A percentile compares a stretch with the other conserved stretches of the same genome.
Conservation (phyloP, 805 yeast species). For the Hanseniaspora guilliermondii region DNA sequence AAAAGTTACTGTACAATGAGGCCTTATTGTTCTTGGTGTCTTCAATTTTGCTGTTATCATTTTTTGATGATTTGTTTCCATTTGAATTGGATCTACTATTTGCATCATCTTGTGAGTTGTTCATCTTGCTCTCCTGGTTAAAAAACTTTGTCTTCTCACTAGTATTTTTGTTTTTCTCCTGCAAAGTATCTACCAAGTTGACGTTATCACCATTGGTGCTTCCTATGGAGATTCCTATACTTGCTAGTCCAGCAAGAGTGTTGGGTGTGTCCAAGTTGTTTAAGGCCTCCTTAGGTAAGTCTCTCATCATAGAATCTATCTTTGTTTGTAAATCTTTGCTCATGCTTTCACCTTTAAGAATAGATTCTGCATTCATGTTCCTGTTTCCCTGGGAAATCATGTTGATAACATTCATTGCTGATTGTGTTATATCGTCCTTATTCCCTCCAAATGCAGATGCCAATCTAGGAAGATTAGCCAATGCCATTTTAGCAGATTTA, state of each 20-base stretch:
- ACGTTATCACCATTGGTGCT: conserved; percentile 7
- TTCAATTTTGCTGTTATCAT: conserved; percentile 18
- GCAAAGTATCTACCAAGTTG: background rate
- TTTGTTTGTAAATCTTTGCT: background rate
- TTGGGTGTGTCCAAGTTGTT: conserved; percentile 1
- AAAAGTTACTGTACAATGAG: conserved; percentile 10
- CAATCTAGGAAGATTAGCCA: conserved; percentile 1
- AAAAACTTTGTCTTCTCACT: background rate
- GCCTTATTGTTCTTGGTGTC: conserved; percentile 16
- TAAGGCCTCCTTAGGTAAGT: background rate
- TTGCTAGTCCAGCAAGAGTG: background rate
- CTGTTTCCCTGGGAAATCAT: background rate
- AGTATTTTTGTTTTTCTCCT: background rate
- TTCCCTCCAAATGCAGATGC: conserved; percentile 11
- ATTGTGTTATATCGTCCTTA: background rate
- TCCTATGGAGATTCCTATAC: conserved; percentile 11
- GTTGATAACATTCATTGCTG: conserved; percentile 5
- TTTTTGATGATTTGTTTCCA: conserved; percentile 19
- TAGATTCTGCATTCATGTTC: background rate
- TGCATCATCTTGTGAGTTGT: background rate
- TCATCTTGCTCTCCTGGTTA: background rate
- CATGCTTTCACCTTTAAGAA: background rate
- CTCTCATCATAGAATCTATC: background rate
- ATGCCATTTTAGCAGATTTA: background rate
- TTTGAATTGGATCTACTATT: conserved; percentile 10